Evolutionary conservation across 2,329 filamentous ascomycete species (phyloP).

Genomic region (Talaromyces sp.): DNA sequence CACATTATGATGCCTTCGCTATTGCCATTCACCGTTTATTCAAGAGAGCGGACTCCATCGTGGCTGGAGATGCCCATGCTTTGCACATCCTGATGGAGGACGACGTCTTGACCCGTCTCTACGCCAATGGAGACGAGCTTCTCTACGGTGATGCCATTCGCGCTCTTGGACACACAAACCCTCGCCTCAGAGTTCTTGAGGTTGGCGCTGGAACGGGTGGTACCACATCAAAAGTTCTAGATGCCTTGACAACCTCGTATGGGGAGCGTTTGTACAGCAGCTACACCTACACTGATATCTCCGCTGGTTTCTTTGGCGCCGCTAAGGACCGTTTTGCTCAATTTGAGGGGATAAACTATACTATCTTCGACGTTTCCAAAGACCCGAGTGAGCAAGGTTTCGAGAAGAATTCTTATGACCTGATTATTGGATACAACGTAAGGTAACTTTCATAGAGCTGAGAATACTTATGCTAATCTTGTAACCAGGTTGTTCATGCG

Average conservation of each 20-base stretch:
- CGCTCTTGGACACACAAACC: constrained; percentile 10
- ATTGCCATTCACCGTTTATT: constrained; percentile 26
- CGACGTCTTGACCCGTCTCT: constrained; percentile 20
- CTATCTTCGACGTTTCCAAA: constrained; percentile 16
- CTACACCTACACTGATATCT: constrained; percentile 17
- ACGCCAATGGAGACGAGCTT: constrained; percentile 19
- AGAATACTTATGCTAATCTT: too few relatives aligned
- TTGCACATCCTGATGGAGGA: constrained; percentile 35
- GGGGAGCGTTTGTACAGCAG: neutral
- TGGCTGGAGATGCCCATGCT: constrained; percentile 22
- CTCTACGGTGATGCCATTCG: neutral
- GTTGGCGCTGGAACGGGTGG: constrained; percentile 19
- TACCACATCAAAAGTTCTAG: constrained; percentile 5
- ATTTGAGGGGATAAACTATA: constrained; percentile 12
- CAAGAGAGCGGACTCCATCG: constrained; percentile 15
- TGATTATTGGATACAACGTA: constrained; percentile 20
- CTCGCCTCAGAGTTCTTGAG: constrained; percentile 15
- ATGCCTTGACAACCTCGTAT: neutral
- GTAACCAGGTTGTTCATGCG: constrained; percentile 16
- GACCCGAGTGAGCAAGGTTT: constrained; percentile 20
- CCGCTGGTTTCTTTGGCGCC: constrained; percentile 16
- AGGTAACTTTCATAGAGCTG: neutral
- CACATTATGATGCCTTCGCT: neutral
- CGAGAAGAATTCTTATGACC: constrained; percentile 17
- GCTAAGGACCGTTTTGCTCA: constrained; percentile 14